These are phyloP conservation scores for Fusarium sp. DNA, from an alignment of 2,329 filamentous ascomycete species.

Conservation along the genomic window DNA sequence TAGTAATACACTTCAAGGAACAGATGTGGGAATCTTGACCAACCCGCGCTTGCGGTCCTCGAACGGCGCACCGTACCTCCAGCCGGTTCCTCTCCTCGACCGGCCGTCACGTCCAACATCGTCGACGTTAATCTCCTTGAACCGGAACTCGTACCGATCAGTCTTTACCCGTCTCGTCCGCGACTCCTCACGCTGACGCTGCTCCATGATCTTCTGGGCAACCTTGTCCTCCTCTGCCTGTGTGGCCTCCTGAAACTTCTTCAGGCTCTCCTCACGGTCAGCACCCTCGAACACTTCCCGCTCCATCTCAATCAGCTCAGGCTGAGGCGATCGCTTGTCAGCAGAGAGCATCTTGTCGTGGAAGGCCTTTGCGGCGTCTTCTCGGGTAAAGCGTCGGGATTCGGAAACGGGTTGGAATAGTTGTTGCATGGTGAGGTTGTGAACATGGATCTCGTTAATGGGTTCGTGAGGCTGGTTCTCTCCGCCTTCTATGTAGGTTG, in stretches of 20 bases:
- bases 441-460: conserved; percentile 73
- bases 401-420: conserved; percentile 73
- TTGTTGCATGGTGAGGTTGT: conserved; percentile 70
- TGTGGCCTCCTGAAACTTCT: conserved; percentile 54
- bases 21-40: conserved; percentile 74
- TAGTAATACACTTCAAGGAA: conserved; percentile 56
- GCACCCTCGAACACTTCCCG: conserved; percentile 55
- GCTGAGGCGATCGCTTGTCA: conserved; percentile 71
- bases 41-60: conserved; percentile 71
- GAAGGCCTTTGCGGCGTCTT: conserved; percentile 74
- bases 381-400: conserved; percentile 71
- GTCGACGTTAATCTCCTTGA: conserved; percentile 68
- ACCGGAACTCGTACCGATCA: conserved; percentile 71
- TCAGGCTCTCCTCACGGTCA: conserved; percentile 49
- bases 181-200: conserved; percentile 51
- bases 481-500: conserved; percentile 63
- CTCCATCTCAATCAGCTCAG: conserved; percentile 68
- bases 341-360: conserved; percentile 68
- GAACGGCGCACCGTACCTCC: conserved; percentile 71
- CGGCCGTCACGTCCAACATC: conserved; percentile 65
- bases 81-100: conserved; percentile 63
- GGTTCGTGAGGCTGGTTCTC: conserved; percentile 64
- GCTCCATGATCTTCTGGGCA: conserved; percentile 46
- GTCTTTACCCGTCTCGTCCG: conserved; percentile 58
- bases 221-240: conserved; percentile 56